Percentiles rank a stretch among this genome's conserved stretches.
Evolutionary conservation across 306 rosid species (phyloP).

Genomic region (Castanospermum australe): DNA sequence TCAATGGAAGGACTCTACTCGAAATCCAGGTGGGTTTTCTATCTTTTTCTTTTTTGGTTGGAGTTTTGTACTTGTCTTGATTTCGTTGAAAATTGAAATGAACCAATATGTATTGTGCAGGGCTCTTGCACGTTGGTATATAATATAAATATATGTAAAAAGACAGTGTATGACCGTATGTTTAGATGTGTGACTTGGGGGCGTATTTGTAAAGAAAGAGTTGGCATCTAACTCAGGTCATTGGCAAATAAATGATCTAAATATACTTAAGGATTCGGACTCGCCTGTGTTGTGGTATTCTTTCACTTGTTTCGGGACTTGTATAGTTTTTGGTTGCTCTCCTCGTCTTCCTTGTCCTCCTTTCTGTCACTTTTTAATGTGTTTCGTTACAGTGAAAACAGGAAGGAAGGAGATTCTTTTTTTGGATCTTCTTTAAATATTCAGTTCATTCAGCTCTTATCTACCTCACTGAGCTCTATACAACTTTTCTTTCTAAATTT

Average conservation of each 20-base stretch:
- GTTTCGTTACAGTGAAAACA: background rate
- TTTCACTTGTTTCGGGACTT: slow-evolving; percentile 1
- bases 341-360: background rate
- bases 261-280: background rate
- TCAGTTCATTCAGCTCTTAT: background rate
- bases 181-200: background rate
- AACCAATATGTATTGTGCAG: background rate
- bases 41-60: slow-evolving; percentile 11
- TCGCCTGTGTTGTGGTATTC: slow-evolving; percentile 3
- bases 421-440: background rate
- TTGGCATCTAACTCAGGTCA: background rate
- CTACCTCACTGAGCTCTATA: background rate
- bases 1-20: slow-evolving; percentile 54
- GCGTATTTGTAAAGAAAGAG: background rate
- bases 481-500: background rate
- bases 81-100: background rate
- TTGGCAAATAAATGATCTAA: slow-evolving; percentile 3
- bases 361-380: slow-evolving; percentile 9
- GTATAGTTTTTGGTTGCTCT: slow-evolving; percentile 13
- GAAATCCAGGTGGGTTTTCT: slow-evolving; percentile 69
- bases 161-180: background rate
- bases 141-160: background rate
- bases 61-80: slow-evolving; percentile 17
- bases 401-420: background rate
- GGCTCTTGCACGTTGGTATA: background rate